Evolutionary conservation across 2,329 filamentous ascomycete genomes (phyloP), one percentile per base, ranked within the genome.

Genomic region (Verticillium alfalfae): DNA sequence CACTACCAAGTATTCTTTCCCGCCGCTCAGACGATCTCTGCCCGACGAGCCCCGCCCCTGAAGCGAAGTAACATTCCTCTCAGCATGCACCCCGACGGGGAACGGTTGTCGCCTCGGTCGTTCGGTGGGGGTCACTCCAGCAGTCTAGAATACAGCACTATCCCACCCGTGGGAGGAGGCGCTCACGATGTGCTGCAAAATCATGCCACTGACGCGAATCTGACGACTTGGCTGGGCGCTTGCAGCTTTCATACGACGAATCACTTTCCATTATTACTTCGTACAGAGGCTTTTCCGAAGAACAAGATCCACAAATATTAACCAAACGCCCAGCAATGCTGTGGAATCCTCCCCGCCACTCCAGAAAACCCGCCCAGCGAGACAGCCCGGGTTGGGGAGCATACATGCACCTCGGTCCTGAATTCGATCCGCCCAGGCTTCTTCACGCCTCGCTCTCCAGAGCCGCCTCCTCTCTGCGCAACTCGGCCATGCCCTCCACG

Each of bases 401-500:
- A 37, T 13, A 37, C 36, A 37, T 37, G 9, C 10, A 49, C 45
- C n/a, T 49, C 45, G 45, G 45, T 13, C 16, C 13, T 49, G 22
- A 18, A 26, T 26, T 26, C 26, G 12, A 41, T 6, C 13, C 39
- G 6, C 16, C 16, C 45, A 26, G 16, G n/a, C 45, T 12, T 15
- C 39, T 16, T 41, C 45, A 49, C 45, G 45, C 45, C 45, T 49
- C 45, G 45, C 45, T 22, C 61, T 72, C 71, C 49, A 78, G 60
- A 34, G 66, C 67, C 67, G 69, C 69, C 65, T 76, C 74, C 7
- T 73, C 65, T 12, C 64, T 67, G 62, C 73, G 66, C 31, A 73
- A 69, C 18, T 77, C 70, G 34, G 72, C 67, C 61, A 79, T 75
- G 58, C 76, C 76, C 63, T 69, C 70, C 34, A 69, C 66, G 61